A percentile compares a stretch with the other conserved stretches of the same genome.
Evolutionary conservation across 2,329 filamentous ascomycete species (phyloP).

Genomic region (Arthrocladium fulminans): DNA sequence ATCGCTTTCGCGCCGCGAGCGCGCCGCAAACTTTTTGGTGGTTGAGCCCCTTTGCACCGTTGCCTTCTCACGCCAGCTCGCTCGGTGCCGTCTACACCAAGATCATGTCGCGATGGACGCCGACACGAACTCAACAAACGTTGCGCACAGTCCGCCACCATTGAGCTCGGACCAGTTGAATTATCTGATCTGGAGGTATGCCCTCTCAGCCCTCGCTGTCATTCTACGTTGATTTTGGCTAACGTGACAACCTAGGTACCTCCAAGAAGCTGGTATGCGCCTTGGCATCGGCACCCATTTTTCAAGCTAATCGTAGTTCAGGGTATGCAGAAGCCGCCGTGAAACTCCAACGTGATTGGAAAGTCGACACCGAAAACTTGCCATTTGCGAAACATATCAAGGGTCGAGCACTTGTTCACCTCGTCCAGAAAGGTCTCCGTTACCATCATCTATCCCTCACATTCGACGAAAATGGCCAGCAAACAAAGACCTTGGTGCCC

Average conservation of each 20-base stretch:
- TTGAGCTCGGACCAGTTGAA: conserved; percentile 56
- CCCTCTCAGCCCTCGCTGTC: conserved; percentile 11
- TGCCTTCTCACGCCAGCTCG: background rate
- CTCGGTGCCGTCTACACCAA: background rate
- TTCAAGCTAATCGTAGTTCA: conserved; percentile 23
- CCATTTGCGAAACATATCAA: conserved; percentile 53
- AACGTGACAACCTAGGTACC: conserved; percentile 35
- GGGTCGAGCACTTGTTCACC: conserved; percentile 49
- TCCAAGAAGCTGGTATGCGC: conserved; percentile 47
- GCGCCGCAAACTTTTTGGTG: background rate
- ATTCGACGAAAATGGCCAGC: conserved; percentile 20
- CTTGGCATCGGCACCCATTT: conserved; percentile 17
- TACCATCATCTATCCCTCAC: conserved; percentile 37
- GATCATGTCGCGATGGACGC: conserved; percentile 23
- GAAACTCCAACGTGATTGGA: conserved; percentile 54
- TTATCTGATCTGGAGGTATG: conserved; percentile 60
- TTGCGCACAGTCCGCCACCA: conserved; percentile 28
- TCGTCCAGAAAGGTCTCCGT: conserved; percentile 56
- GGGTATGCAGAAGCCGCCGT: conserved; percentile 52
- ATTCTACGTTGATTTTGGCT: conserved; percentile 10
- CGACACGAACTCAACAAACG: conserved; percentile 18
- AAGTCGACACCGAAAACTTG: conserved; percentile 51
- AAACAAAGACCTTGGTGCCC: conserved; percentile 26
- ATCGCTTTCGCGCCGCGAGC: background rate
- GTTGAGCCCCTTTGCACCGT: background rate